A percentile compares a stretch with the other conserved stretches of the same genome.
Conservation (phyloP, 2,329 filamentous ascomycete genomes). For the Talaromyces albobiverticillius region DNA sequence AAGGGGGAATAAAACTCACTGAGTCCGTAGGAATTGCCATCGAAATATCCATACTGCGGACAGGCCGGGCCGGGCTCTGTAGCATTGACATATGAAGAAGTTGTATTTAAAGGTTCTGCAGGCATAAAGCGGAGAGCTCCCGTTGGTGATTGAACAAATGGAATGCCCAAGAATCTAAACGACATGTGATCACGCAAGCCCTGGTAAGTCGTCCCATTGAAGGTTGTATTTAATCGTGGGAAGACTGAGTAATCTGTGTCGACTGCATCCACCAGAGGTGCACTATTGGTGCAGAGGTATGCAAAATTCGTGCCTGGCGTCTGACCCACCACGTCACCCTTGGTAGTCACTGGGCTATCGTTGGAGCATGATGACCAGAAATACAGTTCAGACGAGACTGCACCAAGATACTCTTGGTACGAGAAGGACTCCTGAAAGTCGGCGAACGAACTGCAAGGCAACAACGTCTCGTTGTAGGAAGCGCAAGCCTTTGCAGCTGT, state of each 20-base stretch:
- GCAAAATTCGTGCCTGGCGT: too few species aligned
- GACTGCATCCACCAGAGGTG: not conserved
- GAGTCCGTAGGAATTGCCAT: not conserved
- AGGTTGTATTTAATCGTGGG: not conserved
- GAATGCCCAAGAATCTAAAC: conserved; percentile 18
- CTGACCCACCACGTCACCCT: too few species aligned
- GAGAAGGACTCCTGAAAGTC: too few species aligned
- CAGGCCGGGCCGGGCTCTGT: conserved; percentile 26
- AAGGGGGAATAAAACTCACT: not conserved
- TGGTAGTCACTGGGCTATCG: too few species aligned
- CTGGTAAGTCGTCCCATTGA: not conserved
- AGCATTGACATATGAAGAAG: conserved; percentile 20
- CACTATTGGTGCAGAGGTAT: not conserved
- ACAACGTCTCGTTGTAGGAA: too few species aligned
- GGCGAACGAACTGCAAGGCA: too few species aligned
- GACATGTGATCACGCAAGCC: not conserved
- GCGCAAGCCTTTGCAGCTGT: too few species aligned
- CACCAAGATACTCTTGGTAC: too few species aligned
- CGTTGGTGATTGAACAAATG: conserved; percentile 29
- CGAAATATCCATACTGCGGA: conserved; percentile 23
- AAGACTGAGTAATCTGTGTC: not conserved
- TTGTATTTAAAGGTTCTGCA: conserved; percentile 20
- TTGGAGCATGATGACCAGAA: too few species aligned
- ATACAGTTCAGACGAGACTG: too few species aligned
- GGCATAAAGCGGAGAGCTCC: conserved; percentile 25